A percentile compares a stretch with the other conserved stretches of the same genome.
These are phyloP conservation scores for Pseudocercospora macadamiae DNA, from an alignment of 2,329 filamentous ascomycete genomes.

Conservation along the genomic window DNA sequence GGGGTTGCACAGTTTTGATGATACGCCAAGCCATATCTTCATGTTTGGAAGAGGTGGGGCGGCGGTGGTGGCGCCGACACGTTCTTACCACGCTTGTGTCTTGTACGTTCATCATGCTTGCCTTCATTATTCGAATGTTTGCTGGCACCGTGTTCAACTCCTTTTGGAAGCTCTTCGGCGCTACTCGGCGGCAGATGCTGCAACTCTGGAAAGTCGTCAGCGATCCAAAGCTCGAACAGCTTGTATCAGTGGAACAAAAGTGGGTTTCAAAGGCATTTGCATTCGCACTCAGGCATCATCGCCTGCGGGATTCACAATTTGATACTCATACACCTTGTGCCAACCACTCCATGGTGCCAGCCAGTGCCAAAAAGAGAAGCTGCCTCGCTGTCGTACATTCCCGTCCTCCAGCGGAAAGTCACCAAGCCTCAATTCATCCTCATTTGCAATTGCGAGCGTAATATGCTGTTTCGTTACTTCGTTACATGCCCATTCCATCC, in stretches of 20 bases:
- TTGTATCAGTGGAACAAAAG: neutral
- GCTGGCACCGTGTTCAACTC: too few relatives aligned
- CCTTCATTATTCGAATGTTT: too few relatives aligned
- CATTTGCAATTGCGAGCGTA: neutral
- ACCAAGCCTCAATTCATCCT: neutral
- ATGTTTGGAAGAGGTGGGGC: too few relatives aligned
- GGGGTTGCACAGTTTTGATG: too few relatives aligned
- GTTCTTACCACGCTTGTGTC: too few relatives aligned
- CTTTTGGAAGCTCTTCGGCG: too few relatives aligned
- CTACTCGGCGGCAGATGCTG: too few relatives aligned
- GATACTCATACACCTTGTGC: conserved; percentile 4
- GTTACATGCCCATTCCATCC: conserved; percentile 6
- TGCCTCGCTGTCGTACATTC: neutral
- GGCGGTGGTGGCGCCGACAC: too few relatives aligned
- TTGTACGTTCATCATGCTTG: too few relatives aligned
- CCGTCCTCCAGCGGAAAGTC: neutral
- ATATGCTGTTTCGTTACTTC: conserved; percentile 6
- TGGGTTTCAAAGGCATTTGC: neutral
- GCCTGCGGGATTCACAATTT: neutral
- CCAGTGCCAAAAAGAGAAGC: neutral
- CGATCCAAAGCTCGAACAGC: too few relatives aligned
- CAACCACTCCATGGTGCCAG: neutral
- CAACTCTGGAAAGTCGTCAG: too few relatives aligned
- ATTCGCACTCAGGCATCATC: neutral
- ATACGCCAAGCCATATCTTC: too few relatives aligned